Percentiles rank a stretch among this genome's conserved stretches.
Evolutionary conservation across 345 rosid species (phyloP).

Genomic region (Lenwebbia sp.): DNA sequence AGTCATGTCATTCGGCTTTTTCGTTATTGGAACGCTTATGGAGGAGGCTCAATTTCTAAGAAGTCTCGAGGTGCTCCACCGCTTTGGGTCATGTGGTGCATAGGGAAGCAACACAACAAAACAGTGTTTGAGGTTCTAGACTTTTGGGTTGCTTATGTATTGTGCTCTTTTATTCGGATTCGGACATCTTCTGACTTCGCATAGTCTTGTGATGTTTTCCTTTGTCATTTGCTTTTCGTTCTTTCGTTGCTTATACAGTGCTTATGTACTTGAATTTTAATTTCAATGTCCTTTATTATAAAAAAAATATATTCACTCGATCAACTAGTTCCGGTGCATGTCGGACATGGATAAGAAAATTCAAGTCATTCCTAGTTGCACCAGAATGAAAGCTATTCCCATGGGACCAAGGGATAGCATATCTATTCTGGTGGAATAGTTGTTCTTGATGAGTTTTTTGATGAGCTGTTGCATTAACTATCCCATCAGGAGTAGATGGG

Average conservation of each 20-base stretch:
- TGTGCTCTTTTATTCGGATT: not conserved
- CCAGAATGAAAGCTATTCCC: no score
- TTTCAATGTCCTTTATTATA: not conserved
- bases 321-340: not conserved
- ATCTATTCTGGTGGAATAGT: no score
- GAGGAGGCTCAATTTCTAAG: not conserved
- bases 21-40: not conserved
- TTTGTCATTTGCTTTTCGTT: not conserved
- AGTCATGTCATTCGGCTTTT: not conserved
- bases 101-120: not conserved
- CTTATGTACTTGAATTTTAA: not conserved
- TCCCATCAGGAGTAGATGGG: no score
- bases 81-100: not conserved
- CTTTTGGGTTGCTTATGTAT: not conserved
- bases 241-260: not conserved
- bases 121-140: not conserved
- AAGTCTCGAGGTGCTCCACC: not conserved
- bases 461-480: no score
- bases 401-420: no score
- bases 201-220: not conserved
- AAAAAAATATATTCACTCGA: not conserved
- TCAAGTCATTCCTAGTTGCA: no score
- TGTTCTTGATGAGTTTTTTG: no score
- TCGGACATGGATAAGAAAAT: not conserved
- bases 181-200: not conserved